These are phyloP conservation scores for Neurospora sp. DNA, from an alignment of 2,329 filamentous ascomycete genomes.

Conservation along the genomic window DNA sequence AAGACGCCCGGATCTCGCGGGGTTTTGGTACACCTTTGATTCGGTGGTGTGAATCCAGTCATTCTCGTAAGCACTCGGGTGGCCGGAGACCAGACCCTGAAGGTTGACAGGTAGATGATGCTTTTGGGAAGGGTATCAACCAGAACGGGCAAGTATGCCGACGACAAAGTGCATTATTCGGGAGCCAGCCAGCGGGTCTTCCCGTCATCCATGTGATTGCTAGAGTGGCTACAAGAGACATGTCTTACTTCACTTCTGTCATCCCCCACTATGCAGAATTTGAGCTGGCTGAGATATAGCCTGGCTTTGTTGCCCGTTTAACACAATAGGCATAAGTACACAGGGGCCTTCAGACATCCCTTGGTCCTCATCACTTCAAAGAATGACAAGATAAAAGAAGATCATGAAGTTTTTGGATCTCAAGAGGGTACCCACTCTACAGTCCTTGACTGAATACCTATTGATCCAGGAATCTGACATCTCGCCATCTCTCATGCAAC, in stretches of 20 bases:
- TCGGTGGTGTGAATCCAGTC: not conserved
- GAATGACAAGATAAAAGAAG: not conserved
- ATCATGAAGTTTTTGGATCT: not conserved
- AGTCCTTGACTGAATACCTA: not conserved
- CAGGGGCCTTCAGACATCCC: not conserved
- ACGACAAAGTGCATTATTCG: not conserved
- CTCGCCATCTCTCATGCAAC: not conserved
- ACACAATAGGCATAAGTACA: not conserved
- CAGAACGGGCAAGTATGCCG: not conserved
- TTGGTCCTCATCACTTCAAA: not conserved
- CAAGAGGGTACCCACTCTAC: not conserved
- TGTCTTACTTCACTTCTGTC: not conserved
- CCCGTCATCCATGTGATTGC: not conserved
- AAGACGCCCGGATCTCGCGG: not conserved
- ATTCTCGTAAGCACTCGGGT: not conserved
- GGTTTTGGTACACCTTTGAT: not conserved
- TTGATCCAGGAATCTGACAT: not conserved
- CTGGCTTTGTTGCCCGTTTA: not conserved
- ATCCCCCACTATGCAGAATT: not conserved
- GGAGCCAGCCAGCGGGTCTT: not conserved
- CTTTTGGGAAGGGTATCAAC: not conserved
- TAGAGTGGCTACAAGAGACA: not conserved
- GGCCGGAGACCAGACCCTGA: not conserved
- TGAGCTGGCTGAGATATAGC: not conserved
- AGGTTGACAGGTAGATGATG: not conserved